Base-by-base conservation (phyloP, 441 rosid species). In the Adansonia madagascariensis region DNA sequence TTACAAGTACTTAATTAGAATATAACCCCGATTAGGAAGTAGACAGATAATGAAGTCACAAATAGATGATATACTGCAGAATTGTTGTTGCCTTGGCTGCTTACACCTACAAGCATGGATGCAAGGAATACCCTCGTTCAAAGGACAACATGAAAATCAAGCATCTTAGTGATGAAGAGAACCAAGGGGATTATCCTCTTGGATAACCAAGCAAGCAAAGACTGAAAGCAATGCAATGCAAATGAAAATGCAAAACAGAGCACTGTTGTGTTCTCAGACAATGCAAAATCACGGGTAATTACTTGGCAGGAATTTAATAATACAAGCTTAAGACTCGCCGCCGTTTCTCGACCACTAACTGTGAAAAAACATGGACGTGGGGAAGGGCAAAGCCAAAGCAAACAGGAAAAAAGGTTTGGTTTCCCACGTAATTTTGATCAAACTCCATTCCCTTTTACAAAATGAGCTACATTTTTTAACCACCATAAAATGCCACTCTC, bases 1-100 rank as follows among this genome's bases (percentile, higher is more conserved):
- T 27, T 70, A 64, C 47, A 60, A 79, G 73, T 35, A 31, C n/a
- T 67, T 60, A 11, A 80, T 18, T 31, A 76, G 79, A 77, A 72
- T 74, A 46, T 52, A 53, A 15, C 43, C 56, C 11, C 6, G 14
- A 64, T 35, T 18, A 61, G 14, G 14, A 69, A 41, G 49, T 8
- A 77, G 56, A 61, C 1, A 64, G 44, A n/a, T 8, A 0, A 44
- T 9, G 27, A n/a, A 67, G 24, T 44, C 53, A 44, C n/a, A 67
- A 44, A 44, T 8, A 18, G 39, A 35, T 35, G 35, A 44, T 44
- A 12, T 61, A 27, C 43, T 27, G 43, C 66, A 61, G 24, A 59
- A 12, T 4, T 12, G 31, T 6, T 61, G 66, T 27, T 18, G 46
- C 14, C 0, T 1, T 3, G 44, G 71, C 4, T 8, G 10, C 31